phyloP scores from a whole-genome alignment of 2,329 filamentous ascomycete genomes.

The Capronia americana region DNA sequence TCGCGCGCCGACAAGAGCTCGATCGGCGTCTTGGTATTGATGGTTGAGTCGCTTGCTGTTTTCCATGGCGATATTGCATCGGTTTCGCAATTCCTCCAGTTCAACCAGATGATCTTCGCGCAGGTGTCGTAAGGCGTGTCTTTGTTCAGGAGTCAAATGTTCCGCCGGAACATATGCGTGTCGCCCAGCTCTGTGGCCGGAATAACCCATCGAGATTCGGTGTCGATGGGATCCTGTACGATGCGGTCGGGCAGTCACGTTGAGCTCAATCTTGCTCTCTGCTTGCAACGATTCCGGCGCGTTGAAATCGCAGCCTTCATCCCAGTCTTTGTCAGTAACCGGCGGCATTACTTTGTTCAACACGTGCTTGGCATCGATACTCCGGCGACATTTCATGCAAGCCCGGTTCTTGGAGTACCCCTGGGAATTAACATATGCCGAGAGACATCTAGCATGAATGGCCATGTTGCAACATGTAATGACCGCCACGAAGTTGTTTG shows the following conservation, averaged over 20 bases:
- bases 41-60: constrained; percentile 18
- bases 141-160: constrained; percentile 20
- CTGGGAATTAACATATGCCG: constrained; percentile 36
- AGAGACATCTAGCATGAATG: constrained; percentile 36
- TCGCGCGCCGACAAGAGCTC: constrained; percentile 21
- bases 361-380: constrained; percentile 33
- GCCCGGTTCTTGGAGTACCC: constrained; percentile 31
- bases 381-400: constrained; percentile 36
- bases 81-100: constrained; percentile 21
- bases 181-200: constrained; percentile 16
- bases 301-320: constrained; percentile 33
- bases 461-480: constrained; percentile 36
- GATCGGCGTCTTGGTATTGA: constrained; percentile 24
- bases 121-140: constrained; percentile 13
- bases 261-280: constrained; percentile 31
- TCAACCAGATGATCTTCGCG: constrained; percentile 23
- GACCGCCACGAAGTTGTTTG: constrained; percentile 33
- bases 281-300: constrained; percentile 31
- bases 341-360: constrained; percentile 35
- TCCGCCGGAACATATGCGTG: neutral
- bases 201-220: constrained; percentile 17
- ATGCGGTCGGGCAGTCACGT: constrained; percentile 31
- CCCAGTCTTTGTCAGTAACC: constrained; percentile 34
- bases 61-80: constrained; percentile 8
- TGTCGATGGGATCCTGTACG: constrained; percentile 21